phyloP scores from a whole-genome alignment of 805 yeast genomes.

The Cyberlindnera subsufficiens region DNA sequence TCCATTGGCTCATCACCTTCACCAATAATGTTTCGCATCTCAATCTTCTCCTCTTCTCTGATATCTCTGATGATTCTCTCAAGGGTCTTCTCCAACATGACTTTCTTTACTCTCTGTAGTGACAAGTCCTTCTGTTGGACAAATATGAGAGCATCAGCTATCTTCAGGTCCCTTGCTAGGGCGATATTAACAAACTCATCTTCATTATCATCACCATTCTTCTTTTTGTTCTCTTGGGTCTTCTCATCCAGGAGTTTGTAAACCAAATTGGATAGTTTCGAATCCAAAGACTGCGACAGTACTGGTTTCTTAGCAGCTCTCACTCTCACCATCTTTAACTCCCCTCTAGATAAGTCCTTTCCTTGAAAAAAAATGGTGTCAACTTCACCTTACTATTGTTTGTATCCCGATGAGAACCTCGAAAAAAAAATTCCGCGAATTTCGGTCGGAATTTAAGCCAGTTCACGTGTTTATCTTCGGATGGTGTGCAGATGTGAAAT shows the following conservation, averaged over 20 bases:
- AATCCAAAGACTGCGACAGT: conserved; percentile 38
- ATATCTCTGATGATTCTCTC: conserved; percentile 51
- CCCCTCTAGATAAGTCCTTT: not conserved
- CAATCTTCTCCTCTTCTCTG: conserved; percentile 56
- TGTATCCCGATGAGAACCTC: too few species aligned
- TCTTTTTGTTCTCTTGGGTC: conserved; percentile 35
- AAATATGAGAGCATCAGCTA: conserved; percentile 46
- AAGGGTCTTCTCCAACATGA: conserved; percentile 55
- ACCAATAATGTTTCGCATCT: conserved; percentile 25
- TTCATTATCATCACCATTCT: conserved; percentile 24
- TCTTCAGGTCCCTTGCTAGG: conserved; percentile 53
- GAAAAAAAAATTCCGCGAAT: too few species aligned
- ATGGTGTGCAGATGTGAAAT: too few species aligned
- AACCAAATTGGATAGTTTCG: conserved; percentile 49
- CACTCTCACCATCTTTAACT: conserved; percentile 28
- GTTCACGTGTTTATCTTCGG: too few species aligned
- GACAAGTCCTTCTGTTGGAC: conserved; percentile 63
- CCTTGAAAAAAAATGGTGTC: not conserved
- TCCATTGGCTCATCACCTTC: conserved; percentile 27
- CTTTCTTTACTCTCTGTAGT: conserved; percentile 63
- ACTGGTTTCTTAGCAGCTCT: conserved; percentile 21
- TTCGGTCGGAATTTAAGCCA: too few species aligned
- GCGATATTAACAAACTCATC: conserved; percentile 39
- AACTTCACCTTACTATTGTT: too few species aligned
- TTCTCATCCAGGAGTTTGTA: conserved; percentile 55